Percentiles rank a stretch among this genome's conserved stretches.
Conservation (phyloP, 2,329 filamentous ascomycete species). For the Fusarium sp. region DNA sequence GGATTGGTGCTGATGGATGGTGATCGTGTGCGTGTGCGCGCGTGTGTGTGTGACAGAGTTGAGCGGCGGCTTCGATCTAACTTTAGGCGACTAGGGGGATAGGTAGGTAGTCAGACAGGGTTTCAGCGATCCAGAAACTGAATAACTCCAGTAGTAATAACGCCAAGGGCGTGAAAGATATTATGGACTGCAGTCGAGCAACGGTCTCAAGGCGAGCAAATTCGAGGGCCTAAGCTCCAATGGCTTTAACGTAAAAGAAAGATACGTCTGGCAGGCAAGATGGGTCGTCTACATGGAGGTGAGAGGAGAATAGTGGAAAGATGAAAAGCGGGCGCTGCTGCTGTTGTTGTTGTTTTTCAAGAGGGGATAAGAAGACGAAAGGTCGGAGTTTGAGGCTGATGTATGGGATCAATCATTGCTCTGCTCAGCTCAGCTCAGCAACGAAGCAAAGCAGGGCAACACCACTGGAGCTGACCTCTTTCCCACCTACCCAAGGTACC, state of each 20-base stretch:
- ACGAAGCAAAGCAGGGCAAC: constrained; percentile 17
- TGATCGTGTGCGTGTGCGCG: constrained; percentile 38
- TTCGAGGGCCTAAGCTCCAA: constrained; percentile 16
- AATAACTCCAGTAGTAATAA: neutral
- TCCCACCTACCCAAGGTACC: neutral
- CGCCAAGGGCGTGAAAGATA: constrained; percentile 15
- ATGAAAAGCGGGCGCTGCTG: neutral
- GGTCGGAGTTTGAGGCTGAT: constrained; percentile 15
- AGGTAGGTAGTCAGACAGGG: constrained; percentile 29
- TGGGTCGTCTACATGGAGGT: neutral
- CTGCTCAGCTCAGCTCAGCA: constrained; percentile 18
- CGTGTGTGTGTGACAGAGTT: constrained; percentile 27
- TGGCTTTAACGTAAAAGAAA: neutral
- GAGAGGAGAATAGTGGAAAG: constrained; percentile 4
- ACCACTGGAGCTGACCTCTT: constrained; percentile 9
- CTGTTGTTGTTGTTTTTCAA: neutral
- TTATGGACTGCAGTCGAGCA: constrained; percentile 12
- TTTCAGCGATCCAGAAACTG: constrained; percentile 14
- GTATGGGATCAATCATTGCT: constrained; percentile 11
- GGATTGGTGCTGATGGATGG: constrained; percentile 22
- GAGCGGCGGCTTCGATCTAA: constrained; percentile 35
- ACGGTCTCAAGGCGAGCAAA: constrained; percentile 8
- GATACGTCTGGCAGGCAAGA: constrained; percentile 3
- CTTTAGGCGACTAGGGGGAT: constrained; percentile 28
- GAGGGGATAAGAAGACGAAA: constrained; percentile 6